A percentile compares a stretch with the other conserved stretches of the same genome.
phyloP scores from a whole-genome alignment of 2,329 filamentous ascomycete species.

The Bipolaris oryzae region DNA sequence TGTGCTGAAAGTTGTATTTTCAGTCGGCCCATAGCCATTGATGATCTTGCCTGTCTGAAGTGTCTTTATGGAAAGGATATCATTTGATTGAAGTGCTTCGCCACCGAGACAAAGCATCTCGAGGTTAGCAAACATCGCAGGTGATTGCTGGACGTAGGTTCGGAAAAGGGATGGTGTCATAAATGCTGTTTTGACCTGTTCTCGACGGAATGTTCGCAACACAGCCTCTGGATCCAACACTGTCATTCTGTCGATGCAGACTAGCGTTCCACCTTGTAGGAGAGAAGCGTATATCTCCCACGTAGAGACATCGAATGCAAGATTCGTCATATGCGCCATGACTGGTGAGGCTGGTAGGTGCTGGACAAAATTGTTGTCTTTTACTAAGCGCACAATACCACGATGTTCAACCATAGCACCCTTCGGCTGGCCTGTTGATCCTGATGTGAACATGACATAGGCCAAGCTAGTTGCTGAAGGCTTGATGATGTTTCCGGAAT shows the following conservation, averaged over 20 bases:
- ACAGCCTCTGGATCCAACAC: background rate
- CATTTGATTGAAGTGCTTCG: slow-evolving; percentile 7
- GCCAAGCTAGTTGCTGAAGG: slow-evolving; percentile 50
- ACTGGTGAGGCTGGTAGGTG: slow-evolving; percentile 23
- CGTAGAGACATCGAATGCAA: slow-evolving; percentile 51
- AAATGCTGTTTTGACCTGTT: background rate
- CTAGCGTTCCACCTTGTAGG: slow-evolving; percentile 60
- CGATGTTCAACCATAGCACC: slow-evolving; percentile 67
- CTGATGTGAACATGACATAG: slow-evolving; percentile 63
- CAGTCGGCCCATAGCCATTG: slow-evolving; percentile 28
- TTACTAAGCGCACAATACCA: slow-evolving; percentile 51
- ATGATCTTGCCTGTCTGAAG: slow-evolving; percentile 12
- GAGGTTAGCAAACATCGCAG: background rate
- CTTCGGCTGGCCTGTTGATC: slow-evolving; percentile 54
- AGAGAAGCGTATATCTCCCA: slow-evolving; percentile 61
- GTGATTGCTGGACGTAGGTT: background rate
- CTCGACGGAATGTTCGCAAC: background rate
- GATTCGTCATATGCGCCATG: slow-evolving; percentile 49
- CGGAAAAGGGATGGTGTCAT: background rate
- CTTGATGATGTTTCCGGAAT: slow-evolving; percentile 27
- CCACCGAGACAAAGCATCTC: background rate
- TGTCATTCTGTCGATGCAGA: slow-evolving; percentile 15
- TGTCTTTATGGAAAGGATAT: slow-evolving; percentile 9
- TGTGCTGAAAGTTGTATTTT: slow-evolving; percentile 29
- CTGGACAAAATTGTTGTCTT: slow-evolving; percentile 25